Evolutionary conservation across 2,329 filamentous ascomycete genomes (phyloP).

Genomic region (Emmonsia crescens): DNA sequence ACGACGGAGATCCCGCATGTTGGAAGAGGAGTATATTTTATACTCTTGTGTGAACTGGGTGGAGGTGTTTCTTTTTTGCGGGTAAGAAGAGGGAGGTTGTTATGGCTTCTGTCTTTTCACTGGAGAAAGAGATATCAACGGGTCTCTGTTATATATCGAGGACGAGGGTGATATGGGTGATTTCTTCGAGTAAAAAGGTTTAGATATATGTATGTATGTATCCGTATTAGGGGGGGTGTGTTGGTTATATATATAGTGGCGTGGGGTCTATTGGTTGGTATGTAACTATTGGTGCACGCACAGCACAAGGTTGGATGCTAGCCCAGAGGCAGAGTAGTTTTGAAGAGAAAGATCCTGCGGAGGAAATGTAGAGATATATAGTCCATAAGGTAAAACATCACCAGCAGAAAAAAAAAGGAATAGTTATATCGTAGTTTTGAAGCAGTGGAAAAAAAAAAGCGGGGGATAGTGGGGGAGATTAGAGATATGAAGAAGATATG

Average conservation of each 20-base stretch:
- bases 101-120: neutral
- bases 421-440: no score
- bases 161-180: neutral
- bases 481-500: no score
- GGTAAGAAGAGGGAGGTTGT: neutral
- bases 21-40: conserved; percentile 12
- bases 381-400: conserved; percentile 5
- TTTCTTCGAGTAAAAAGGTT: neutral
- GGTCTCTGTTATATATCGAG: no score
- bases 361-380: neutral
- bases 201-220: neutral
- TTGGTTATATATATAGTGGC: neutral
- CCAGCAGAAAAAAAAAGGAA: no score
- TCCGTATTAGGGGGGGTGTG: neutral
- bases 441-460: no score
- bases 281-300: no score
- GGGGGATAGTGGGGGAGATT: no score
- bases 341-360: conserved; percentile 4
- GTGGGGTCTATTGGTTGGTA: no score
- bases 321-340: conserved; percentile 5
- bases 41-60: no score
- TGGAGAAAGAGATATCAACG: neutral
- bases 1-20: conserved; percentile 42
- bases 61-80: no score
- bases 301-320: no score